These are phyloP conservation scores for Knoxdaviesia capensis DNA, from an alignment of 2,329 filamentous ascomycete genomes.

Conservation along the genomic window DNA sequence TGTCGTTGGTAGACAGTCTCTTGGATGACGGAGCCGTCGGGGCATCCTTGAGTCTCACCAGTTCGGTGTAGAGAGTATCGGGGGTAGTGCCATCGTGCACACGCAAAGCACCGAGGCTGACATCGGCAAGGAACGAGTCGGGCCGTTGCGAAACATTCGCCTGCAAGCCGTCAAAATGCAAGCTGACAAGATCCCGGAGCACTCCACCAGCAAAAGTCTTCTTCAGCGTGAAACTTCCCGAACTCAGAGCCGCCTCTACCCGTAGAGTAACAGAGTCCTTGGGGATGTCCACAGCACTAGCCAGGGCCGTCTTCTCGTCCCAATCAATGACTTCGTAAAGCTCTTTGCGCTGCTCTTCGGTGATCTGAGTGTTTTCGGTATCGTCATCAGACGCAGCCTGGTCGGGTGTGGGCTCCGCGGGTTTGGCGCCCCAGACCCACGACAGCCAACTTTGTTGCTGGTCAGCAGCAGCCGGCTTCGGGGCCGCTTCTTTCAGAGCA, in stretches of 20 bases:
- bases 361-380: slow-evolving; percentile 67
- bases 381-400: slow-evolving; percentile 31
- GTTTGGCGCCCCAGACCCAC: slow-evolving; percentile 79
- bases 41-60: slow-evolving; percentile 86
- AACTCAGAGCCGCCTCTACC: slow-evolving; percentile 79
- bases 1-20: background rate
- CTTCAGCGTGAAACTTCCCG: slow-evolving; percentile 87
- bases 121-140: slow-evolving; percentile 72
- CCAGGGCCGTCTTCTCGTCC: slow-evolving; percentile 83
- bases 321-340: slow-evolving; percentile 96
- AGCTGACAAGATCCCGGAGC: slow-evolving; percentile 53
- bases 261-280: slow-evolving; percentile 85
- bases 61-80: slow-evolving; percentile 80
- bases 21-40: slow-evolving; percentile 17
- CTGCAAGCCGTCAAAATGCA: slow-evolving; percentile 89
- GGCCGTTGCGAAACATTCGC: slow-evolving; percentile 78
- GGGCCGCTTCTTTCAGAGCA: slow-evolving; percentile 90
- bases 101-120: slow-evolving; percentile 80
- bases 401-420: slow-evolving; percentile 15
- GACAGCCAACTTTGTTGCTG: slow-evolving; percentile 73
- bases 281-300: slow-evolving; percentile 75
- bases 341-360: slow-evolving; percentile 87
- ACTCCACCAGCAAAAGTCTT: slow-evolving; percentile 51
- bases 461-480: slow-evolving; percentile 91
- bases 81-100: slow-evolving; percentile 92